These are phyloP conservation scores for Tolypocladium paradoxum DNA, from an alignment of 2,329 filamentous ascomycete species.

Conservation along the genomic window DNA sequence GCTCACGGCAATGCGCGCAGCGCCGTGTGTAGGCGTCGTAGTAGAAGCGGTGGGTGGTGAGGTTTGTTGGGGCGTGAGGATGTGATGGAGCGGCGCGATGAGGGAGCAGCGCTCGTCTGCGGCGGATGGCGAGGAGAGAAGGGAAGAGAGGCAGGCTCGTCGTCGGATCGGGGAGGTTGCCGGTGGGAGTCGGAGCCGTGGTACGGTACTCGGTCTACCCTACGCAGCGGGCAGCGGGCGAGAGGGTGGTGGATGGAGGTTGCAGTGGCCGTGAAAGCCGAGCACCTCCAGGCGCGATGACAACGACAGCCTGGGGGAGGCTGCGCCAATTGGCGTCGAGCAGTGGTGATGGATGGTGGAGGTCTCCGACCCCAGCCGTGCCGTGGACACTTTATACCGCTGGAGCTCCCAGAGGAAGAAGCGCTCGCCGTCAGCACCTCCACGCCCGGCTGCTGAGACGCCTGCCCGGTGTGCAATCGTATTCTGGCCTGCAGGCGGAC, in stretches of 20 bases:
- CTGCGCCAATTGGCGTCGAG: conserved; percentile 7
- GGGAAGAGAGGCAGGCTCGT: neutral
- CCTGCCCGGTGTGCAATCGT: neutral
- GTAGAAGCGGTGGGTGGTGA: neutral
- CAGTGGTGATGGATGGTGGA: conserved; percentile 3
- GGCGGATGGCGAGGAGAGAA: neutral
- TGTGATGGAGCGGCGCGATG: neutral
- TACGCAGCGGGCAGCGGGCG: neutral
- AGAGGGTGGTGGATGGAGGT: conserved; percentile 2
- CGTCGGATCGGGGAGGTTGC: neutral
- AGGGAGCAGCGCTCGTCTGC: neutral
- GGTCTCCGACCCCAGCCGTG: neutral
- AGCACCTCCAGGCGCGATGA: conserved; percentile 1
- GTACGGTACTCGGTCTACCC: neutral
- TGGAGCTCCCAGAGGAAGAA: neutral
- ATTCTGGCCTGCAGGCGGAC: neutral
- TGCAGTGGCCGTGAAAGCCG: conserved; percentile 3
- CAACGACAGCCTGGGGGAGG: conserved; percentile 7
- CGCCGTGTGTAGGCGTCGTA: neutral
- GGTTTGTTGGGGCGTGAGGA: neutral
- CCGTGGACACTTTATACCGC: too few relatives aligned
- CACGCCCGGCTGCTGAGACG: neutral
- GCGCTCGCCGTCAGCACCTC: neutral
- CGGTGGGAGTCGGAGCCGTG: neutral
- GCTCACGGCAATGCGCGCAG: neutral